Percentiles rank a stretch among this genome's conserved stretches.
Conservation (phyloP, 1,284 basidiomycete genomes). For the Vanrija humicola region DNA sequence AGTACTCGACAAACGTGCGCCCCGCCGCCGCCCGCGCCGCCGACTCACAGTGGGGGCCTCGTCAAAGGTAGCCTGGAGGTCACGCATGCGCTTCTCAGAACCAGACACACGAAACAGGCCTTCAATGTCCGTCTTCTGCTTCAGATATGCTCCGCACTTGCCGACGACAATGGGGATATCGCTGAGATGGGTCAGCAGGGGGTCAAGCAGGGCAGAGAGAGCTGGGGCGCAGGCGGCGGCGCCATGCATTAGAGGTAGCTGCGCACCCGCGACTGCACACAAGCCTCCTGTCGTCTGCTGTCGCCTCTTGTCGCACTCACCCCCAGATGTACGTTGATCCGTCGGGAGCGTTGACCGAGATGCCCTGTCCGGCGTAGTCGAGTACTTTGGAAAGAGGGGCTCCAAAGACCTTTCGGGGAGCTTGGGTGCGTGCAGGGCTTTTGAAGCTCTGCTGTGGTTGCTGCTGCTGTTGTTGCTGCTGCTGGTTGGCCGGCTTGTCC, state of each 20-base stretch:
- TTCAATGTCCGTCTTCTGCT: conserved; percentile 88
- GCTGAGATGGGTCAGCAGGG: conserved; percentile 51
- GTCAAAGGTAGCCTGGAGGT: conserved; percentile 87
- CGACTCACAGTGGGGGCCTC: conserved; percentile 71
- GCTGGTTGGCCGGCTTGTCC: too few species aligned
- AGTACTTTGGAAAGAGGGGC: conserved; percentile 78
- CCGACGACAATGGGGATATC: conserved; percentile 96
- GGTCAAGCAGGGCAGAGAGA: neutral
- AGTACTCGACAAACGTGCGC: conserved; percentile 1
- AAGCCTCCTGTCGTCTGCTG: too few species aligned
- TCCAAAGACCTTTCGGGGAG: conserved; percentile 66
- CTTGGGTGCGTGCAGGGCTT: neutral
- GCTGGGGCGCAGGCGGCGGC: neutral
- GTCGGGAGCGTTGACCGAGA: conserved; percentile 81
- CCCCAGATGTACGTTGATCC: conserved; percentile 81
- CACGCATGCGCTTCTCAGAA: conserved; percentile 90
- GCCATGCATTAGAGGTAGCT: conserved; percentile 7
- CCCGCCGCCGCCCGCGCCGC: too few species aligned
- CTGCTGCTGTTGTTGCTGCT: neutral
- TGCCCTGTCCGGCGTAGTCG: conserved; percentile 84
- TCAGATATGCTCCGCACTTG: conserved; percentile 88
- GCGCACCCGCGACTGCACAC: neutral
- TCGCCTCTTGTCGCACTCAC: conserved; percentile 15
- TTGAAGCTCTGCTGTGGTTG: neutral
- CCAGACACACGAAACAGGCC: conserved; percentile 94